A percentile compares a stretch with the other conserved stretches of the same genome.
phyloP scores from a whole-genome alignment of 768 basidiomycete species.

The Hemileccinum rubropunctum region DNA sequence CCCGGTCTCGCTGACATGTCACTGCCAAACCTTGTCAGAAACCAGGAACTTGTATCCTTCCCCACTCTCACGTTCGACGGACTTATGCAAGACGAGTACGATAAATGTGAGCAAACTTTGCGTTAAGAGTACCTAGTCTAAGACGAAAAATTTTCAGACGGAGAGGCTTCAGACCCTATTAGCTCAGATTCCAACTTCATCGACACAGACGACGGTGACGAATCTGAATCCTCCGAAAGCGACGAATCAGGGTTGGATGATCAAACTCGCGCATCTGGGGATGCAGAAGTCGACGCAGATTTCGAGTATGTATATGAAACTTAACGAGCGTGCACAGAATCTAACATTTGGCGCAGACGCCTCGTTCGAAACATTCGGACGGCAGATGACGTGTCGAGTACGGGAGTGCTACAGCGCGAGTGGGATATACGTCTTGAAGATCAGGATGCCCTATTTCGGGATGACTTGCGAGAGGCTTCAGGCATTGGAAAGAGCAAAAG shows the following conservation, averaged over 20 bases:
- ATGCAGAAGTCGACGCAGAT: conserved; percentile 18
- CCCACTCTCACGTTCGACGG: neutral
- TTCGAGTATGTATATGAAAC: conserved; percentile 14
- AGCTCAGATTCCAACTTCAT: conserved; percentile 7
- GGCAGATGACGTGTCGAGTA: conserved; percentile 42
- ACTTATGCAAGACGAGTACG: neutral
- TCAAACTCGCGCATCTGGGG: neutral
- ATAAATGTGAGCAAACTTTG: conserved; percentile 19
- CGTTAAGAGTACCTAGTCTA: conserved; percentile 60
- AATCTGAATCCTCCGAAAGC: conserved; percentile 9
- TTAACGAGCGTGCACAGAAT: too few relatives aligned
- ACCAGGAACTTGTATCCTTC: neutral
- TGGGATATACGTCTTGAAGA: conserved; percentile 78
- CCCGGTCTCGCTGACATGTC: neutral
- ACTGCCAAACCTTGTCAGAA: too few relatives aligned
- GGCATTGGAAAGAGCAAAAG: conserved; percentile 58
- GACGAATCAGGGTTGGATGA: conserved; percentile 2
- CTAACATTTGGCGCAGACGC: conserved; percentile 41
- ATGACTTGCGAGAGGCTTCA: conserved; percentile 71
- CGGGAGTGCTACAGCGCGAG: conserved; percentile 54
- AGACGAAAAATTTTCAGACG: conserved; percentile 11
- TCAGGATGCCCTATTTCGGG: conserved; percentile 64
- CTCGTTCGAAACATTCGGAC: conserved; percentile 65
- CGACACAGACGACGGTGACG: conserved; percentile 1
- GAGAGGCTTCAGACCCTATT: neutral